These are phyloP conservation scores for Solanum stenotomum DNA, from an alignment of 257 asterid genomes.

Conservation along the genomic window DNA sequence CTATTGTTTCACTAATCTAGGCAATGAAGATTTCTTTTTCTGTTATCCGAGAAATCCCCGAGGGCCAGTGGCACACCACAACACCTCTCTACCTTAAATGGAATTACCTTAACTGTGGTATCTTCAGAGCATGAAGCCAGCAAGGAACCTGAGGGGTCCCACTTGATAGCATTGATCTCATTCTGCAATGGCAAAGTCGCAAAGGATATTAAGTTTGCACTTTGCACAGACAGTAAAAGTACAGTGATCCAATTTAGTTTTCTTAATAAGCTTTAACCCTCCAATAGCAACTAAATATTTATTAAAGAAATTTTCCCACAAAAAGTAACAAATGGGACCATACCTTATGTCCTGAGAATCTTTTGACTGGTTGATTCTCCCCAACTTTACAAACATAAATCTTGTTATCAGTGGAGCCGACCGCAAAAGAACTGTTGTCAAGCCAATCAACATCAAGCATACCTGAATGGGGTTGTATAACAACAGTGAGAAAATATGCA, in stretches of 20 bases:
- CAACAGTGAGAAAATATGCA: background rate
- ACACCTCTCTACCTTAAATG: background rate
- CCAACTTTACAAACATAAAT: conserved; percentile 90
- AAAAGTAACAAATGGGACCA: too few species aligned
- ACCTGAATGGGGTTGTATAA: conserved; percentile 27
- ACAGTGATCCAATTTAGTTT: background rate
- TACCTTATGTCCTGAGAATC: too few species aligned
- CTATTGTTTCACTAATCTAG: background rate
- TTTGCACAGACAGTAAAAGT: too few species aligned
- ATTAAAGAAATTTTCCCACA: too few species aligned
- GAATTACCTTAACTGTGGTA: conserved; percentile 57
- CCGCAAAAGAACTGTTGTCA: conserved; percentile 72
- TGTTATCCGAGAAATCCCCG: background rate
- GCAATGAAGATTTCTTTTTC: background rate
- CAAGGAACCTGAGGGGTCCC: conserved; percentile 93
- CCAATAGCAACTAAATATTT: too few species aligned
- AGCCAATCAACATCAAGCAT: conserved; percentile 97
- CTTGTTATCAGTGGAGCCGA: conserved; percentile 85
- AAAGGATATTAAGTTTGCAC: background rate
- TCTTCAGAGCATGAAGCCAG: conserved; percentile 98
- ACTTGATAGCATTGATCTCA: conserved; percentile 93
- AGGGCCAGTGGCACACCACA: background rate
- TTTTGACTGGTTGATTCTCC: conserved; percentile 62
- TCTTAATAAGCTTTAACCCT: background rate
- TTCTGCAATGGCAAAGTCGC: conserved; percentile 25